Percentiles rank a stretch among this genome's conserved stretches.
Conservation (phyloP, 1,284 basidiomycete species). For the Abortiporus biennis region DNA sequence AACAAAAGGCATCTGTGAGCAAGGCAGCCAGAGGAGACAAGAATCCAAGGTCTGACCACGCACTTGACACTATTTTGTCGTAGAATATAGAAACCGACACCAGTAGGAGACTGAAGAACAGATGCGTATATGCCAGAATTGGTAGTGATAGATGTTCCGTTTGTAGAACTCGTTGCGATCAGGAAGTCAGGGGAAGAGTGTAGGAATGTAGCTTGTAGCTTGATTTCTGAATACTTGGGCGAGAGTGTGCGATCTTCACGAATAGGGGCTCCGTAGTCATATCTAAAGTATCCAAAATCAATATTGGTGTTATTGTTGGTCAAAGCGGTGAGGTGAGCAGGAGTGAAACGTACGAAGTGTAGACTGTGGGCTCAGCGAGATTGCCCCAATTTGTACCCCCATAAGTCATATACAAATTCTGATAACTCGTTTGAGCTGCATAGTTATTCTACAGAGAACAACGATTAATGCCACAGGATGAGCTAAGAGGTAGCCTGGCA, state of each 20-base stretch:
- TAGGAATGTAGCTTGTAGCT: constrained; percentile 38
- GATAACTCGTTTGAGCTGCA: constrained; percentile 30
- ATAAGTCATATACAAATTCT: constrained; percentile 38
- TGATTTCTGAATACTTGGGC: constrained; percentile 39
- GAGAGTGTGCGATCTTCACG: constrained; percentile 36
- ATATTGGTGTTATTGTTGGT: not conserved
- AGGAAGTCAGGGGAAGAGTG: constrained; percentile 38
- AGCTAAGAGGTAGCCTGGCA: too few species aligned
- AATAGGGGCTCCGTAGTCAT: constrained; percentile 29
- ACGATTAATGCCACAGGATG: too few species aligned
- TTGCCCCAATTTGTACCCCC: constrained; percentile 46
- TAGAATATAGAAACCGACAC: constrained; percentile 39
- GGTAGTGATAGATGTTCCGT: constrained; percentile 12
- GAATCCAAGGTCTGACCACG: not conserved
- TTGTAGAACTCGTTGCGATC: constrained; percentile 24
- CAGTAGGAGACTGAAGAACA: constrained; percentile 26
- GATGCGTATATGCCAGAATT: constrained; percentile 29
- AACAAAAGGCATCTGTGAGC: constrained; percentile 5
- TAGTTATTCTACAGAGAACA: constrained; percentile 27
- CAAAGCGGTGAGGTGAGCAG: not conserved
- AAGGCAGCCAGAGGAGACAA: not conserved
- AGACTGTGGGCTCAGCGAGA: constrained; percentile 33
- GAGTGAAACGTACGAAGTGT: constrained; percentile 34
- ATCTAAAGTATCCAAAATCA: constrained; percentile 21
- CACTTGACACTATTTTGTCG: constrained; percentile 31